Evolutionary conservation across 2,329 filamentous ascomycete species (phyloP).

Genomic region (Trichoderma cornu-damae): DNA sequence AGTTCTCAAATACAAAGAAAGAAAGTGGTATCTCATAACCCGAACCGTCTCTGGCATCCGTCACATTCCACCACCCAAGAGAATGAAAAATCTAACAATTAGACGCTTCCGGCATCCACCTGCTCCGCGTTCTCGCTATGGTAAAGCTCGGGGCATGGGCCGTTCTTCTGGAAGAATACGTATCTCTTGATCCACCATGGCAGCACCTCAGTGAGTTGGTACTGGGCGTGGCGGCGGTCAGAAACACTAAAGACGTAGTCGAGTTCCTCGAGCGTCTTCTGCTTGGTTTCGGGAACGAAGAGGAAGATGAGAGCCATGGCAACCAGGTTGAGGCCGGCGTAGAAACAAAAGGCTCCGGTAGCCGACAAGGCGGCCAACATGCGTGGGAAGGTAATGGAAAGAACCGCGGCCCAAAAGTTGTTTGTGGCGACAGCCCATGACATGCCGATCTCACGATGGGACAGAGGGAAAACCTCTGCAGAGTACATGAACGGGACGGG

Average conservation of each 20-base stretch:
- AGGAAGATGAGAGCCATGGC: conserved; percentile 45
- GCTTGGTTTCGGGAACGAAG: conserved; percentile 45
- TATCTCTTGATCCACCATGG: conserved; percentile 19
- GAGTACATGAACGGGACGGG: conserved; percentile 60
- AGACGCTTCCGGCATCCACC: background rate
- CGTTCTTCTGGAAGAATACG: conserved; percentile 9
- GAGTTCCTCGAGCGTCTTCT: conserved; percentile 42
- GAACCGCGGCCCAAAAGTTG: conserved; percentile 40
- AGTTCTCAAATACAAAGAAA: conserved; percentile 1
- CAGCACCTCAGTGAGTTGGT: conserved; percentile 15
- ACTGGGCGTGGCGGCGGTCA: conserved; percentile 8
- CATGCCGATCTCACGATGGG: conserved; percentile 64
- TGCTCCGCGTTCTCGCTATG: conserved; percentile 14
- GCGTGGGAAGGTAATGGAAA: conserved; percentile 52
- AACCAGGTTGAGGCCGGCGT: conserved; percentile 42
- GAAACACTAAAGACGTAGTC: conserved; percentile 22
- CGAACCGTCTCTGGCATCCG: background rate
- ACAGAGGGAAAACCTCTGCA: conserved; percentile 61
- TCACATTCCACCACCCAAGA: background rate
- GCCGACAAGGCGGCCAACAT: conserved; percentile 32
- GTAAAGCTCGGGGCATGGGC: conserved; percentile 14
- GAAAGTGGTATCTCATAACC: conserved; percentile 13
- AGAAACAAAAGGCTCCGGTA: conserved; percentile 36
- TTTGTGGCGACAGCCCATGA: conserved; percentile 50
- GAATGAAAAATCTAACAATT: background rate